Evolutionary conservation across 192 early-diverging fungal genomes (phyloP), one percentile per base, ranked within the genome.

Genomic region (Ambispora gerdemannii): DNA sequence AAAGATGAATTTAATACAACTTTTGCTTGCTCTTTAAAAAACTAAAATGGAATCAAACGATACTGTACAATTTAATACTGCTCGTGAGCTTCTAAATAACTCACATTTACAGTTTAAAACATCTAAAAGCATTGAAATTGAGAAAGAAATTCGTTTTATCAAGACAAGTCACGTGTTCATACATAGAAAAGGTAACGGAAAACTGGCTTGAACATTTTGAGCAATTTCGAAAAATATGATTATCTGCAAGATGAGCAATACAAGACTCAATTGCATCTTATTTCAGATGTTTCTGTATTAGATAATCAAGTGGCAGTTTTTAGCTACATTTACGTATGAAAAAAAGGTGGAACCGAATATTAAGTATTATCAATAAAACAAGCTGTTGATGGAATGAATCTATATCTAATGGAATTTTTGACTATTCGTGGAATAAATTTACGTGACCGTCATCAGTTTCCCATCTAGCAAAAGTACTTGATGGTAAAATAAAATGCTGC

Each of bases 331-430:
- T 3, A 56, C 30, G 53, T 47, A 6, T 47, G 17, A 56, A 56
- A 56, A 56, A 56, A 56, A 25, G 24, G 30, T 25, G 53, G 20
- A 25, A 25, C 20, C 13, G 53, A 56, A 56, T 56, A 24, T 56
- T 28, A 25, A 56, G 53, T 28, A 56, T 25, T 25, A 25, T 11
- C 53, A 56, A 27, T 56, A 30, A 56, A 25, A 27, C 53, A 56
- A 56, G 53, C 27, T 56, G 22, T 56, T 56, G 53, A 24, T 56
- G 53, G 20, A 4, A 56, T 56, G 4, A 56, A 56, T 27, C 25
- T 13, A 20, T 27, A 56, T 1, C 31, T 56, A 27, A 27, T 56
- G 13, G 25, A 56, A 56, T 56, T 56, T 56, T 56, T 28, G 30
- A n/a, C 24, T 1, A 56, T 56, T 25, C 24, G 24, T 56, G 53